A percentile compares a stretch with the other conserved stretches of the same genome.
Evolutionary conservation across 1,284 basidiomycete genomes (phyloP).

Genomic region (Irpex lacteus): DNA sequence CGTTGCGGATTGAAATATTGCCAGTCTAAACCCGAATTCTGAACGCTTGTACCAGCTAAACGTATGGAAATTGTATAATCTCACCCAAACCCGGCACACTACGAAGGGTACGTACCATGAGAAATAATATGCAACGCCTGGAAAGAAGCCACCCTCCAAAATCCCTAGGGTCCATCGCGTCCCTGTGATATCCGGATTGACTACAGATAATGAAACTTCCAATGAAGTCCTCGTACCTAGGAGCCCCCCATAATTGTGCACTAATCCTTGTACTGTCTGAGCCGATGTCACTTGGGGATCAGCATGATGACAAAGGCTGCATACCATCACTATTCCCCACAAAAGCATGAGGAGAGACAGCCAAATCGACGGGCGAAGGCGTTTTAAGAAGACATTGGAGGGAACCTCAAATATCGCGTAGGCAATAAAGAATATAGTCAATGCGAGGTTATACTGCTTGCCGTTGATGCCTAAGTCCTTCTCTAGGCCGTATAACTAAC

Average conservation of each 20-base stretch:
- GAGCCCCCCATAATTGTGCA: conserved; percentile 61
- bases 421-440: conserved; percentile 60
- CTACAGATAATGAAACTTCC: not conserved
- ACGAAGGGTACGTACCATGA: conserved; percentile 47
- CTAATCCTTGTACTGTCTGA: conserved; percentile 48
- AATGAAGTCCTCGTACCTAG: conserved; percentile 43
- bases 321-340: not conserved
- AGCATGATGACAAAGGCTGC: not conserved
- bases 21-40: conserved; percentile 64
- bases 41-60: conserved; percentile 48
- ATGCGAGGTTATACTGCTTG: conserved; percentile 58
- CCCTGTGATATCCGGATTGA: conserved; percentile 30
- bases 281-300: conserved; percentile 38
- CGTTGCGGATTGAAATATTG: conserved; percentile 74
- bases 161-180: conserved; percentile 65
- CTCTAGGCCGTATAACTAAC: conserved; percentile 56
- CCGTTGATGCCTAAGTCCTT: conserved; percentile 49
- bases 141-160: conserved; percentile 72
- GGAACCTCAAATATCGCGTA: conserved; percentile 57
- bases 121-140: conserved; percentile 65
- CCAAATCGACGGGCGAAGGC: not conserved
- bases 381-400: not conserved
- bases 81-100: not conserved
- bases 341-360: not conserved
- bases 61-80: not conserved